Evolutionary conservation across 495 filamentous ascomycete species (phyloP).

Genomic region (Neurospora hispaniola): DNA sequence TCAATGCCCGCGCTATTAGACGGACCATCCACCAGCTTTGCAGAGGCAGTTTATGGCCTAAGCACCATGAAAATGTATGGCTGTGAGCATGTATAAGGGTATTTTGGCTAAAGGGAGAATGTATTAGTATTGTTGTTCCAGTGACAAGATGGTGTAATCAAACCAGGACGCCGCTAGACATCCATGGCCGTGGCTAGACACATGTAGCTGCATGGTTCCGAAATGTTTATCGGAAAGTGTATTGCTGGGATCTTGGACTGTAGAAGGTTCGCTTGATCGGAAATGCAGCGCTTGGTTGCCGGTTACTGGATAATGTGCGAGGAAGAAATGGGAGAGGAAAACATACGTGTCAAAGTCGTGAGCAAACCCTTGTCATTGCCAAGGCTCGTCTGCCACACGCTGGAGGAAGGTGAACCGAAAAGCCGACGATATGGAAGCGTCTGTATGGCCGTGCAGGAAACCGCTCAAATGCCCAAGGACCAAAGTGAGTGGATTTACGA

Average conservation of each 20-base stretch:
- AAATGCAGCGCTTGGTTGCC: background rate
- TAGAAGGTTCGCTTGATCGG: background rate
- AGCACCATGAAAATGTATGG: background rate
- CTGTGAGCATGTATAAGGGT: background rate
- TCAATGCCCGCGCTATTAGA: background rate
- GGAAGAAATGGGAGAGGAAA: background rate
- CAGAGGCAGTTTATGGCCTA: background rate
- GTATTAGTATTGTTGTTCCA: background rate
- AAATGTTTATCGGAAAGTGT: background rate
- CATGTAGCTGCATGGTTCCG: background rate
- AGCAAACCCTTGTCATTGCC: background rate
- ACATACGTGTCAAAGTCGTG: background rate
- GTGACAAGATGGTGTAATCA: background rate
- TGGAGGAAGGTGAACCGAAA: slow-evolving; percentile 15
- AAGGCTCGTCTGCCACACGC: slow-evolving; percentile 12
- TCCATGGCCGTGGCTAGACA: background rate
- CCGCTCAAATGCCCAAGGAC: background rate
- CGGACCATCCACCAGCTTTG: background rate
- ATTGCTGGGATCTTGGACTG: background rate
- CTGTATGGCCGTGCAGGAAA: slow-evolving; percentile 5
- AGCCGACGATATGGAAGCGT: slow-evolving; percentile 13
- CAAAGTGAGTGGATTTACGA: background rate
- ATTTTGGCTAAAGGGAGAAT: background rate
- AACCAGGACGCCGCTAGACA: background rate
- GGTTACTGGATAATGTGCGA: background rate